These are phyloP conservation scores for Aspergillus viridinutans DNA, from an alignment of 2,329 filamentous ascomycete genomes.

Conservation along the genomic window DNA sequence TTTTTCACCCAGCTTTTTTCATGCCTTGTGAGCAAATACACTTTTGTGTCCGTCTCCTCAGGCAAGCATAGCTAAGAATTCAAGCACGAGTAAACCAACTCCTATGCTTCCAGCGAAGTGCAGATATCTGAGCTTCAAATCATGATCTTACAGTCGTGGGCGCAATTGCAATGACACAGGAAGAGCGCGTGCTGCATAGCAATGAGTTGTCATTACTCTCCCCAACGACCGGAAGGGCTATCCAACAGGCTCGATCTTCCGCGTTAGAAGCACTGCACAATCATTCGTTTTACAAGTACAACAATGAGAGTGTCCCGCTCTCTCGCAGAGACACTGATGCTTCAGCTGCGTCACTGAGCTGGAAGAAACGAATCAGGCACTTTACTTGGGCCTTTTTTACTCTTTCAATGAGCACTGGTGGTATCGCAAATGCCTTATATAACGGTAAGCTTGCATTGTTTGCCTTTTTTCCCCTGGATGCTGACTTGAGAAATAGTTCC, in stretches of 20 bases:
- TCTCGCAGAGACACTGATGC: background rate
- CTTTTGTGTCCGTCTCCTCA: background rate
- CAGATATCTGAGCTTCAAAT: background rate
- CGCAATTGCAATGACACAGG: background rate
- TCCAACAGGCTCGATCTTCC: constrained; percentile 25
- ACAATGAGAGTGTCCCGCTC: constrained; percentile 6
- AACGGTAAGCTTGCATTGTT: constrained; percentile 40
- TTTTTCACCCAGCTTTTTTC: background rate
- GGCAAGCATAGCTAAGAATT: background rate
- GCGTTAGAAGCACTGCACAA: constrained; percentile 25
- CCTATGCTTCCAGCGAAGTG: background rate
- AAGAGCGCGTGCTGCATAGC: constrained; percentile 4
- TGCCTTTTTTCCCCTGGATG: background rate
- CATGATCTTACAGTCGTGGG: background rate
- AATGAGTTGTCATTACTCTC: constrained; percentile 8
- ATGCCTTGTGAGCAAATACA: background rate
- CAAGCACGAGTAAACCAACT: background rate
- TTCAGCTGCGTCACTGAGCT: constrained; percentile 32
- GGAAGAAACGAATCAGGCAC: constrained; percentile 56
- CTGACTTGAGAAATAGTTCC: constrained; percentile 39
- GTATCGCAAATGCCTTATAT: constrained; percentile 57
- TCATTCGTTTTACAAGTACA: constrained; percentile 17
- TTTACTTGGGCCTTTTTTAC: constrained; percentile 79
- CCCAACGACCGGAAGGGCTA: constrained; percentile 7
- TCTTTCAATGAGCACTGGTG: constrained; percentile 60